Percentiles rank a stretch among this genome's conserved stretches.
phyloP scores from a whole-genome alignment of 202 grass and related monocot species.

The Schoenoplectus triqueter region DNA sequence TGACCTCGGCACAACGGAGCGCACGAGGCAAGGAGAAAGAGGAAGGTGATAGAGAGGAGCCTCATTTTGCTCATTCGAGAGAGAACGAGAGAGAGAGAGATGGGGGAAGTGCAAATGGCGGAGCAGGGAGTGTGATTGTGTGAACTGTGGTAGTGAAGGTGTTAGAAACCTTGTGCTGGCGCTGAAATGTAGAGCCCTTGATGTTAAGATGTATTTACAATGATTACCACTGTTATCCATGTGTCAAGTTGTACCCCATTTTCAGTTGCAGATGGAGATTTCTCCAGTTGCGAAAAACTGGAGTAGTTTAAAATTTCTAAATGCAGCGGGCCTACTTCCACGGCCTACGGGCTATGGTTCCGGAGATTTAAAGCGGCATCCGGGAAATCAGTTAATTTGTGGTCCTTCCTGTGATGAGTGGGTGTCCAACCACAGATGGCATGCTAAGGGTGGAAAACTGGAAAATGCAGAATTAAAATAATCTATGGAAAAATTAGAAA shows the following conservation, averaged over 20 bases:
- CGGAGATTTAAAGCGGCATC: neutral
- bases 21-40: constrained; percentile 31
- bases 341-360: neutral
- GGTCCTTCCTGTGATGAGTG: neutral
- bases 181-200: neutral
- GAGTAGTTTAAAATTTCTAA: neutral
- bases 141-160: neutral
- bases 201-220: constrained; percentile 13
- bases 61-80: constrained; percentile 15
- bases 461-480: no score
- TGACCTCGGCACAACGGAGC: constrained; percentile 33
- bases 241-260: neutral
- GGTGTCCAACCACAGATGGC: no score
- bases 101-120: constrained; percentile 18
- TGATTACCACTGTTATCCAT: neutral
- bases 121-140: constrained; percentile 29
- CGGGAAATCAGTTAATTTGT: neutral
- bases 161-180: constrained; percentile 5
- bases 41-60: constrained; percentile 13
- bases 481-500: no score
- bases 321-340: neutral
- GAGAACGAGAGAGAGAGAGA: constrained; percentile 11
- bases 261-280: neutral
- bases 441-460: no score
- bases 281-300: neutral